Evolutionary conservation across 768 basidiomycete species (phyloP).

Genomic region (Hebeloma cylindrosporum): DNA sequence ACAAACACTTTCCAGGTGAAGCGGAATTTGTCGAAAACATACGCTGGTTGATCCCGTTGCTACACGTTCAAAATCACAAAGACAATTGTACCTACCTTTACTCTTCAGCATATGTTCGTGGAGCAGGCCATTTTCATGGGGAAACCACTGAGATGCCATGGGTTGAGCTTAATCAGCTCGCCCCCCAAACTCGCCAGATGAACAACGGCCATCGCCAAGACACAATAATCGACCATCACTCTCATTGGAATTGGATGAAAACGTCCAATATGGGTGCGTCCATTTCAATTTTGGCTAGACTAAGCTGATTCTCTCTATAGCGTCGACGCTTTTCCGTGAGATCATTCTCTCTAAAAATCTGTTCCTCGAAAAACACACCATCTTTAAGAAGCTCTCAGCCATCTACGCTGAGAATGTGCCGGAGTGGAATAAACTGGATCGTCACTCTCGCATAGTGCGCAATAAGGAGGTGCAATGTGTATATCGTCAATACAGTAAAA

Average conservation of each 20-base stretch:
- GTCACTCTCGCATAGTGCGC: constrained; percentile 4
- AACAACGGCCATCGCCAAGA: constrained; percentile 29
- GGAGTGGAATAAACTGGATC: constrained; percentile 14
- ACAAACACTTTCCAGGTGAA: constrained; percentile 8
- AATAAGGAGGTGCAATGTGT: constrained; percentile 21
- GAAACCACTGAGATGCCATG: constrained; percentile 31
- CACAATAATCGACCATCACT: constrained; percentile 18
- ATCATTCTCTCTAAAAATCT: no score
- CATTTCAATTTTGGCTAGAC: no score
- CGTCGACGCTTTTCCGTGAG: no score
- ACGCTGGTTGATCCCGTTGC: constrained; percentile 19
- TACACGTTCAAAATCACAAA: constrained; percentile 29
- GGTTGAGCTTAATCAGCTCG: constrained; percentile 23
- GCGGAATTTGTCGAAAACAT: constrained; percentile 8
- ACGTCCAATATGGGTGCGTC: constrained; percentile 15
- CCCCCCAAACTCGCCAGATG: constrained; percentile 26
- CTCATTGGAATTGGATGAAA: constrained; percentile 28
- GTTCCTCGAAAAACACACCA: constrained; percentile 10
- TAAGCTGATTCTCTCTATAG: no score
- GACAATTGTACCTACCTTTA: constrained; percentile 26
- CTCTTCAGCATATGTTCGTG: constrained; percentile 20
- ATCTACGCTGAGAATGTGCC: constrained; percentile 2
- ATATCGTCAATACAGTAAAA: constrained; percentile 16
- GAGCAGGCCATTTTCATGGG: constrained; percentile 27
- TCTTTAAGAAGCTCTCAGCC: constrained; percentile 4